Evolutionary conservation across 192 early-diverging fungal genomes (phyloP).

Genomic region (Coemansia sp.): DNA sequence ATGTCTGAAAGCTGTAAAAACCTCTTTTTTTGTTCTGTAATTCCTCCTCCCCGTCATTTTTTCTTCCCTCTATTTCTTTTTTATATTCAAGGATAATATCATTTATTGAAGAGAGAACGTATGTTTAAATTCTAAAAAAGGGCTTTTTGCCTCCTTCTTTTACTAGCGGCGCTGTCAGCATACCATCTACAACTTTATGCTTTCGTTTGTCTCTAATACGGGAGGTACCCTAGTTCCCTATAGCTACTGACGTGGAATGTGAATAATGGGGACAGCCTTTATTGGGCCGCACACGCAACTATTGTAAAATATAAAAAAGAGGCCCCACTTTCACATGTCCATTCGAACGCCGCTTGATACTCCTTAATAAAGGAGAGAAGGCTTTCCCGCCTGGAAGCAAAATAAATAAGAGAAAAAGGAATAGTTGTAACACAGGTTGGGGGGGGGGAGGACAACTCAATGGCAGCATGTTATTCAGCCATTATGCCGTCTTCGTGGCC

Average conservation of each 20-base stretch:
- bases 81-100: background rate
- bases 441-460: background rate
- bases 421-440: background rate
- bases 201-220: no score
- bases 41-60: background rate
- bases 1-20: background rate
- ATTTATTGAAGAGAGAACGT: background rate
- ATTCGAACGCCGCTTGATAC: background rate
- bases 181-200: no score
- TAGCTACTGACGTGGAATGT: background rate
- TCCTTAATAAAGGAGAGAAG: background rate
- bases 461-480: slow-evolving; percentile 6
- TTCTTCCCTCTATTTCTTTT: background rate
- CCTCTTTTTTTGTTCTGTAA: background rate
- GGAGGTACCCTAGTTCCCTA: no score
- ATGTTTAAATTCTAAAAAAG: background rate
- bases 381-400: background rate
- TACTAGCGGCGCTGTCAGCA: no score
- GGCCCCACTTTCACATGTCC: background rate
- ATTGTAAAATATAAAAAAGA: background rate
- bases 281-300: background rate
- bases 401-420: background rate
- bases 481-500: background rate
- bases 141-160: no score
- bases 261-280: background rate